These are phyloP conservation scores for Ensete glaucum DNA, from an alignment of 176 grass and related monocot genomes.

Conservation along the genomic window DNA sequence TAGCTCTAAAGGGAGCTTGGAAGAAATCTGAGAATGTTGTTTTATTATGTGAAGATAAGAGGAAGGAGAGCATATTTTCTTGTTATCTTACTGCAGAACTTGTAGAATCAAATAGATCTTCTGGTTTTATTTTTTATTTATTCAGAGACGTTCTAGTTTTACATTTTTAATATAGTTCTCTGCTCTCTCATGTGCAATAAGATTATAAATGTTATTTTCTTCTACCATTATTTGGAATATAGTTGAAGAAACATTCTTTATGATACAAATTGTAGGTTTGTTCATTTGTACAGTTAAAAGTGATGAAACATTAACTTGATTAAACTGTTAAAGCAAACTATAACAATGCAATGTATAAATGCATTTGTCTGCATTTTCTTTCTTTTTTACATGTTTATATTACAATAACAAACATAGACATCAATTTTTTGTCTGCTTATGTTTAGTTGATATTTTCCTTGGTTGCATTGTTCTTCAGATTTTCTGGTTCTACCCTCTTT, in stretches of 20 bases:
- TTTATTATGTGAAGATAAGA: not conserved
- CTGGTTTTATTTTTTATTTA: not conserved
- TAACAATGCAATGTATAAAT: not conserved
- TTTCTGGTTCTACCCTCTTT: slow-evolving; percentile 94
- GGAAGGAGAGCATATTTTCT: not conserved
- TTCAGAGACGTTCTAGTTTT: not conserved
- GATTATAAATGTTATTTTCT: not conserved
- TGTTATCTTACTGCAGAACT: too few species aligned
- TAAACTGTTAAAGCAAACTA: not conserved
- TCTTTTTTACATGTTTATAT: slow-evolving; percentile 22
- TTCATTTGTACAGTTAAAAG: too few species aligned
- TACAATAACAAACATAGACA: not conserved
- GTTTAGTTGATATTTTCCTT: not conserved
- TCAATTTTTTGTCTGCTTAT: not conserved
- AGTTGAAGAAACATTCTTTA: not conserved
- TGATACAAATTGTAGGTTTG: too few species aligned
- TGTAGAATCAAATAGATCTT: too few species aligned
- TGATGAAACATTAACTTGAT: not conserved
- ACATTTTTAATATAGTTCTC: not conserved
- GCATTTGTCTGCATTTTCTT: too few species aligned
- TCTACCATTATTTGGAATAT: not conserved
- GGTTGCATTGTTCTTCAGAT: slow-evolving; percentile 40
- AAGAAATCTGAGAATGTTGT: not conserved
- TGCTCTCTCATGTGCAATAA: not conserved
- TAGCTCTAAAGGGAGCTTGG: not conserved